Conservation (phyloP, 352 stramenopile species). For the Peronospora destructor region DNA sequence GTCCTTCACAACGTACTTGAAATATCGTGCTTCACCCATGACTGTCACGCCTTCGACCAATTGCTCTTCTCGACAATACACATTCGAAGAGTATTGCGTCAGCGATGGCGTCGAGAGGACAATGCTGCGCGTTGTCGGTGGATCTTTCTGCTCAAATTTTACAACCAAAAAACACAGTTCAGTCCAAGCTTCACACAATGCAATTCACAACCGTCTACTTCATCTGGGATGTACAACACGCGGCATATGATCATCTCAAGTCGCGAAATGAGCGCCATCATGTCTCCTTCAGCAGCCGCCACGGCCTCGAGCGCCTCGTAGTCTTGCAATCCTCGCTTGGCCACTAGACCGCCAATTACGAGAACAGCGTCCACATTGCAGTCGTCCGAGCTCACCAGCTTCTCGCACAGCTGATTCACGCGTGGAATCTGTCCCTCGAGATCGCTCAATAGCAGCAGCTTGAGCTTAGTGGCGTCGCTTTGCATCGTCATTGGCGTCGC, state of each 20-base stretch:
- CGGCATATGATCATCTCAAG: slow-evolving; percentile 85
- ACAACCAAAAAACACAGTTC: slow-evolving; percentile 5
- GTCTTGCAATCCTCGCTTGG: slow-evolving; percentile 31
- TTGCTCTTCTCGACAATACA: slow-evolving; percentile 44
- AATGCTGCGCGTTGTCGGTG: slow-evolving; percentile 59
- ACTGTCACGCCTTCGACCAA: slow-evolving; percentile 32
- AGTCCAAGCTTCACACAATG: slow-evolving; percentile 3
- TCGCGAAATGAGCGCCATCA: slow-evolving; percentile 83
- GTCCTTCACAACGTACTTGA: slow-evolving; percentile 32
- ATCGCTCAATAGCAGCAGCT: slow-evolving; percentile 73
- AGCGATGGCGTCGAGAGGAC: slow-evolving; percentile 45
- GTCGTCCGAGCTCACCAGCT: slow-evolving; percentile 57
- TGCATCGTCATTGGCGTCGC: slow-evolving; percentile 5
- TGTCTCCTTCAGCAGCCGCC: slow-evolving; percentile 77
- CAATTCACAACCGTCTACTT: slow-evolving; percentile 27
- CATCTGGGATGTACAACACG: slow-evolving; percentile 72
- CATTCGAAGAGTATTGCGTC: slow-evolving; percentile 80
- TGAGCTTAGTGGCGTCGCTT: slow-evolving; percentile 34
- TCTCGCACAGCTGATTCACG: slow-evolving; percentile 76
- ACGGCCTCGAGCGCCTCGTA: slow-evolving; percentile 56
- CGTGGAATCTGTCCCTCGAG: slow-evolving; percentile 51
- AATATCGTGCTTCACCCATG: slow-evolving; percentile 53
- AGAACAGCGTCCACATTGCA: slow-evolving; percentile 70
- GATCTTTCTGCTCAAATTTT: slow-evolving; percentile 48
- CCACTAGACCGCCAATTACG: slow-evolving; percentile 60